These are phyloP conservation scores for Cladorrhinum sp. DNA, from an alignment of 2,329 filamentous ascomycete species.

Conservation along the genomic window DNA sequence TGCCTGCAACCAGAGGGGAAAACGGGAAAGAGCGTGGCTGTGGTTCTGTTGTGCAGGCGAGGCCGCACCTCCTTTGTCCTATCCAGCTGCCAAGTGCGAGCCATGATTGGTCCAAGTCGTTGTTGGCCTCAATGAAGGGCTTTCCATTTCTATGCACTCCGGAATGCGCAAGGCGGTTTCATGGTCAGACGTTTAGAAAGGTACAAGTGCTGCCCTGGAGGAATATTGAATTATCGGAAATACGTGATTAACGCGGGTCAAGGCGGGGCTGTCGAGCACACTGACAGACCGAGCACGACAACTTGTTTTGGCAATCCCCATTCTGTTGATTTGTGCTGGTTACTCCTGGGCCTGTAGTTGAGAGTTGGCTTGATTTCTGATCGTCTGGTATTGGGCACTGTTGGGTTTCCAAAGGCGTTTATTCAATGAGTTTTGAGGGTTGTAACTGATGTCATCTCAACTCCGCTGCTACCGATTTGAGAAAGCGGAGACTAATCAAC, in stretches of 20 bases:
- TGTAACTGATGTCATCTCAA: conserved; percentile 8
- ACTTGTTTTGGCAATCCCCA: not conserved
- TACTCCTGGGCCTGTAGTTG: not conserved
- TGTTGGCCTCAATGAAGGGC: not conserved
- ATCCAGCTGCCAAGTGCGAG: not conserved
- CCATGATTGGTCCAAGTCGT: not conserved
- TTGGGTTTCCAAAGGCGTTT: not conserved
- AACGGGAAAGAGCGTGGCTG: not conserved
- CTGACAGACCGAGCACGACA: not conserved
- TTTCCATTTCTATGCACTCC: not conserved
- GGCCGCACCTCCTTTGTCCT: not conserved
- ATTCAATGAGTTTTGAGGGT: not conserved
- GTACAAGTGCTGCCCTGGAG: not conserved
- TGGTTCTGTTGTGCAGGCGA: not conserved
- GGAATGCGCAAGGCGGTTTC: not conserved
- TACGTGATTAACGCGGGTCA: not conserved
- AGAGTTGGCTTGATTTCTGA: not conserved
- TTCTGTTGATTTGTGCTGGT: not conserved
- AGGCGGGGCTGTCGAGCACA: not conserved
- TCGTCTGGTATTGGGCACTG: not conserved
- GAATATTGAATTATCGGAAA: not conserved
- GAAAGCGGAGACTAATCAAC: conserved; percentile 14
- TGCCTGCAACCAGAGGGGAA: not conserved
- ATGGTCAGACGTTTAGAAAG: not conserved
- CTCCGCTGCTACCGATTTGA: not conserved